These are phyloP conservation scores for Calonectria pseudoreteaudii DNA, from an alignment of 2,329 filamentous ascomycete genomes.

Conservation along the genomic window DNA sequence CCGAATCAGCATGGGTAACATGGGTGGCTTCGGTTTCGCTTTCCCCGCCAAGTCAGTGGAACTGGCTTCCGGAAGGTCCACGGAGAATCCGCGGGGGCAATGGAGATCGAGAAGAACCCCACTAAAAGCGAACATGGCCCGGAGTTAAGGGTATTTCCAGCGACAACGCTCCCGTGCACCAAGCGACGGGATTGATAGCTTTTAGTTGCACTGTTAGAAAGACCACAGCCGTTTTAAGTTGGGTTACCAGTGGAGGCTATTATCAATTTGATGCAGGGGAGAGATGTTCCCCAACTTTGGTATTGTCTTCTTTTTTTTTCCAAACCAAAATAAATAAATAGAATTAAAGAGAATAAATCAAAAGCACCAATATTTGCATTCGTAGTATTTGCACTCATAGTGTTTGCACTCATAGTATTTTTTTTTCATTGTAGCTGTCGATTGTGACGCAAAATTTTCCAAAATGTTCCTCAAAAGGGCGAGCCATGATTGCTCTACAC, in stretches of 20 bases:
- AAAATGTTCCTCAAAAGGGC: not conserved
- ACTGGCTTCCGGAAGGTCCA: not conserved
- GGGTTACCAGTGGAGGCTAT: not conserved
- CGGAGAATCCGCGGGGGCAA: not conserved
- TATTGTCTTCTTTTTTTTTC: too few species aligned
- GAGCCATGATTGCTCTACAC: not conserved
- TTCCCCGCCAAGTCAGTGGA: not conserved
- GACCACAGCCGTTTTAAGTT: not conserved
- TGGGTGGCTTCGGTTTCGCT: not conserved
- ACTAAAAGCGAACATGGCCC: not conserved
- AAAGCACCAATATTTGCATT: too few species aligned
- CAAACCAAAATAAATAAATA: too few species aligned
- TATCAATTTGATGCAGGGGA: not conserved
- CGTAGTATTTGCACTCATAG: too few species aligned
- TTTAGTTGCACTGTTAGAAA: not conserved
- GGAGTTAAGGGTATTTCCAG: not conserved
- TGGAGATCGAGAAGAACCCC: not conserved
- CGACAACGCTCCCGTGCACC: not conserved
- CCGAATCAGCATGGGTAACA: not conserved
- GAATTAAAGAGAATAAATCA: too few species aligned
- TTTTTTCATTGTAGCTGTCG: too few species aligned
- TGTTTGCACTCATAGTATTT: too few species aligned
- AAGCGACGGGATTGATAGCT: not conserved
- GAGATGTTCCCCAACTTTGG: not conserved
- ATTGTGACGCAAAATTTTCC: not conserved